Conservation (phyloP, 148 eudicot genomes). For the Nepenthes mirabilis region DNA sequence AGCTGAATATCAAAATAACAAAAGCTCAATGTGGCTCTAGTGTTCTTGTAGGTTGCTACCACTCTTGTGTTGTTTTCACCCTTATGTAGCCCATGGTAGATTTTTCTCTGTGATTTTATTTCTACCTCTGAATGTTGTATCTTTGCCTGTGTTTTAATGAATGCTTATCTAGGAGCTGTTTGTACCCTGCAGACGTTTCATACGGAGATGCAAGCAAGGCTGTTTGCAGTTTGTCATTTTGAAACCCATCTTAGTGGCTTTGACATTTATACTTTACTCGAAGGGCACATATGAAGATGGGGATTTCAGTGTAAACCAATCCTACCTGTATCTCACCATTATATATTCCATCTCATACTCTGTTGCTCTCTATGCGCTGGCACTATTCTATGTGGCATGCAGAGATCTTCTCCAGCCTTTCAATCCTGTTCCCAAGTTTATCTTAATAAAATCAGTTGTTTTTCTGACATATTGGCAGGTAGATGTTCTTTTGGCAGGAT, state of each 20-base stretch:
- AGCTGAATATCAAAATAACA: too few species aligned
- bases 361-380: constrained; percentile 82
- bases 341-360: constrained; percentile 85
- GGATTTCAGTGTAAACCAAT: constrained; percentile 71
- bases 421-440: constrained; percentile 96
- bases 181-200: constrained; percentile 67
- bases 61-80: too few species aligned
- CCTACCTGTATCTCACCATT: constrained; percentile 88
- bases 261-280: constrained; percentile 75
- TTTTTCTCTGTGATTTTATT: too few species aligned
- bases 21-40: too few species aligned
- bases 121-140: neutral
- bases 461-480: constrained; percentile 99
- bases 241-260: constrained; percentile 73
- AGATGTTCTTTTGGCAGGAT: neutral
- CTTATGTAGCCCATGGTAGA: too few species aligned
- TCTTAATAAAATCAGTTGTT: constrained; percentile 88
- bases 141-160: neutral
- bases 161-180: neutral
- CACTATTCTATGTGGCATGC: constrained; percentile 92
- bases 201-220: constrained; percentile 96
- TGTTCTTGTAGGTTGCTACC: too few species aligned
- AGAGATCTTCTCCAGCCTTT: constrained; percentile 90
- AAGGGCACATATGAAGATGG: constrained; percentile 93
- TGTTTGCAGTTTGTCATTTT: constrained; percentile 95